phyloP scores from a whole-genome alignment of 371 early-diverging fungal species.

The Synchytrium microbalum region DNA sequence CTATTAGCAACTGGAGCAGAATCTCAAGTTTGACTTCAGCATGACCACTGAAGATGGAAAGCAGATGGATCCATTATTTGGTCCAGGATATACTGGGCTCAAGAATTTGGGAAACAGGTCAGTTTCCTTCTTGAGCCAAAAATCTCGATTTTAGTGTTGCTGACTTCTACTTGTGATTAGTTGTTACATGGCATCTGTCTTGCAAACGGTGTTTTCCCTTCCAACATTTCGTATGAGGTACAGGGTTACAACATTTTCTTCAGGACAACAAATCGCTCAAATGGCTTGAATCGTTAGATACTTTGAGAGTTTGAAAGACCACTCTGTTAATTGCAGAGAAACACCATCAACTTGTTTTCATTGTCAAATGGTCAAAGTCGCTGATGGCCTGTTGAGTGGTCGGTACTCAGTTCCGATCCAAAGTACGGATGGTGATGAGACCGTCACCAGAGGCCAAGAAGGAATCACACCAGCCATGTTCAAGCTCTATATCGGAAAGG shows the following conservation, averaged over 20 bases:
- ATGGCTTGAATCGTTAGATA: conserved; percentile 28
- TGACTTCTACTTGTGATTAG: conserved; percentile 30
- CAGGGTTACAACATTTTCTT: conserved; percentile 5
- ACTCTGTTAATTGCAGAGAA: conserved; percentile 53
- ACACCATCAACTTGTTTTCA: conserved; percentile 68
- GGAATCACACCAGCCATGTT: conserved; percentile 76
- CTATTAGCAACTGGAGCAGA: conserved; percentile 78
- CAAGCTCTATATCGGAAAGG: conserved; percentile 79
- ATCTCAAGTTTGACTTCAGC: conserved; percentile 90
- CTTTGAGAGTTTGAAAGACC: conserved; percentile 46
- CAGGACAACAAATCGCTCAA: neutral
- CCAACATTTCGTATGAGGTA: conserved; percentile 59
- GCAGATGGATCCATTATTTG: conserved; percentile 69
- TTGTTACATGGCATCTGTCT: conserved; percentile 92
- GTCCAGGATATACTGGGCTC: conserved; percentile 87
- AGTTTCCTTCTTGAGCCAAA: neutral
- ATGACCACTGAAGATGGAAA: conserved; percentile 96
- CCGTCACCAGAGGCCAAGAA: conserved; percentile 21
- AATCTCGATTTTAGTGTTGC: neutral
- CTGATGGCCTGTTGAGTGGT: conserved; percentile 82
- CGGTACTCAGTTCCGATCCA: conserved; percentile 53
- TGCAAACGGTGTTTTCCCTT: conserved; percentile 76
- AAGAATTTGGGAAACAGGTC: conserved; percentile 91
- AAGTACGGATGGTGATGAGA: conserved; percentile 33
- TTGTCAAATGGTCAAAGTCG: conserved; percentile 86